A percentile compares a stretch with the other conserved stretches of the same genome.
phyloP scores from a whole-genome alignment of 176 grass and related monocot genomes.

The Secale cereale region DNA sequence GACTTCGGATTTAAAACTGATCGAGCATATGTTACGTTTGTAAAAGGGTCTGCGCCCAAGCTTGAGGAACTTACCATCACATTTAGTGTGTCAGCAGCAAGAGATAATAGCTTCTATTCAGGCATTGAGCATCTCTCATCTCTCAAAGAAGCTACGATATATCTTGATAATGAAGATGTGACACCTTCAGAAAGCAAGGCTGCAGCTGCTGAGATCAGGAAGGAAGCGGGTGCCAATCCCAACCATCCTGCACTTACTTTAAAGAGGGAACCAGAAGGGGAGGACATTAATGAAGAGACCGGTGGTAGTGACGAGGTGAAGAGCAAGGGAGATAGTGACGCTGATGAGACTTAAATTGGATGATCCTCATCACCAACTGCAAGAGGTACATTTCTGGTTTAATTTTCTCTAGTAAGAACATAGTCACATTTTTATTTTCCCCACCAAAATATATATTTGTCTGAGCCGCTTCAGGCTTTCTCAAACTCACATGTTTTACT shows the following conservation, averaged over 20 bases:
- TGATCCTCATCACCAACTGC: too few species aligned
- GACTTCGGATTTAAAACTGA: neutral
- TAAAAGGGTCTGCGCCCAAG: neutral
- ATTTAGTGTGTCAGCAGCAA: neutral
- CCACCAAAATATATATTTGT: too few species aligned
- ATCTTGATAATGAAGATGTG: accelerated
- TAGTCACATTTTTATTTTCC: too few species aligned
- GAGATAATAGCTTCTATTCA: neutral
- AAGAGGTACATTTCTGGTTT: too few species aligned
- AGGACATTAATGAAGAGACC: too few species aligned
- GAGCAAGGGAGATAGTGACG: too few species aligned
- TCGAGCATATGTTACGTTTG: neutral
- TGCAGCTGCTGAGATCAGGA: neutral
- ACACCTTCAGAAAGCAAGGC: neutral
- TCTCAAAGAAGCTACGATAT: neutral
- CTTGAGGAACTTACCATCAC: neutral
- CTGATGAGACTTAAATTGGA: too few species aligned
- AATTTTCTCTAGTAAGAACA: too few species aligned
- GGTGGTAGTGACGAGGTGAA: too few species aligned
- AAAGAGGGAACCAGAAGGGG: accelerated
- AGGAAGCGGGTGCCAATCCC: neutral
- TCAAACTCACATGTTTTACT: neutral
- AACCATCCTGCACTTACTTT: neutral
- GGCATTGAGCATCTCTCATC: neutral
- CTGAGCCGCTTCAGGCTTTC: neutral